Evolutionary conservation across 1,139 yeast species (phyloP).

Genomic region (Diutina rugosa): DNA sequence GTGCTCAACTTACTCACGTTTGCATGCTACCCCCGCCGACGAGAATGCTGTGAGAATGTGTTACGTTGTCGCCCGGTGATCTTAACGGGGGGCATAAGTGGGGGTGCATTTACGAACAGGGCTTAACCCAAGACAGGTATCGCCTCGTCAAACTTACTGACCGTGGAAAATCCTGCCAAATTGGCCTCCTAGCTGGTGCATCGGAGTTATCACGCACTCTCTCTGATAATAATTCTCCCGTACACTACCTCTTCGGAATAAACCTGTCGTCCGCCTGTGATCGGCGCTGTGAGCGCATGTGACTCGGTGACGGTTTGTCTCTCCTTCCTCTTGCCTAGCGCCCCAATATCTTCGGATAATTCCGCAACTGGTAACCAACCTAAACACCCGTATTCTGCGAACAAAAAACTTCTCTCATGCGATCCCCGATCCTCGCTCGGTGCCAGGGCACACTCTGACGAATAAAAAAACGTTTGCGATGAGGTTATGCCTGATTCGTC

Average conservation of each 20-base stretch:
- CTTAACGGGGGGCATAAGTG: not conserved
- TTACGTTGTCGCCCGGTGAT: not conserved
- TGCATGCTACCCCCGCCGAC: too few species aligned
- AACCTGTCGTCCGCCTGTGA: not conserved
- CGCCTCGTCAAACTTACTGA: not conserved
- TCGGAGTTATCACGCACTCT: not conserved
- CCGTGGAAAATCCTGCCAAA: not conserved
- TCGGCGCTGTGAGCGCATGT: not conserved
- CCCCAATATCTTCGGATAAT: too few species aligned
- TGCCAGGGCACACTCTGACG: too few species aligned
- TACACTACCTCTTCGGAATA: not conserved
- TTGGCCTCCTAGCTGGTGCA: not conserved
- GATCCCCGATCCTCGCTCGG: not conserved
- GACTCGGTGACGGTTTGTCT: not conserved
- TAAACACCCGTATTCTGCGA: not conserved
- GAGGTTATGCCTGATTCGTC: too few species aligned
- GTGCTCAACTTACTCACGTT: not conserved
- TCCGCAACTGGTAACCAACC: not conserved
- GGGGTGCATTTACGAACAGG: not conserved
- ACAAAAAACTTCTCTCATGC: not conserved
- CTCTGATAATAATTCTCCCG: not conserved
- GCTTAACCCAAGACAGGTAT: not conserved
- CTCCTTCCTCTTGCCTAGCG: too few species aligned
- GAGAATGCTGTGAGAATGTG: too few species aligned
- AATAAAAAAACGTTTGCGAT: too few species aligned